phyloP scores from a whole-genome alignment of 1,284 basidiomycete species.

The Papiliotrema fonsecae region DNA sequence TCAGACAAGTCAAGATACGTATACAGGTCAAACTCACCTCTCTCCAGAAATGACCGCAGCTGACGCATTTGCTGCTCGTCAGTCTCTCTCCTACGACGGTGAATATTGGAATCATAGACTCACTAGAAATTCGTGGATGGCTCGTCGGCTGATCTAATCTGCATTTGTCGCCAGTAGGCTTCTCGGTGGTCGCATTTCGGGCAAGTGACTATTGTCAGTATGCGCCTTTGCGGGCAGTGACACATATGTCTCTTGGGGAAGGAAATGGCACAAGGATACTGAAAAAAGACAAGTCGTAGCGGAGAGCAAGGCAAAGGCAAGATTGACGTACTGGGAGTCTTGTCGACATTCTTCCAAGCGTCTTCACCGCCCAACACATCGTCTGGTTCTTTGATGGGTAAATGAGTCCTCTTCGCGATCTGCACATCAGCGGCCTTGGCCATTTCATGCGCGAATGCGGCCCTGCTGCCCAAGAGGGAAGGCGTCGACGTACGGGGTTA shows the following conservation, averaged over 20 bases:
- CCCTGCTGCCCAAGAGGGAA: not conserved
- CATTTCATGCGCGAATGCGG: not conserved
- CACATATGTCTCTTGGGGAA: not conserved
- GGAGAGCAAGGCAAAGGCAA: not conserved
- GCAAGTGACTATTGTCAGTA: conserved; percentile 60
- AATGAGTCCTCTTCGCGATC: conserved; percentile 82
- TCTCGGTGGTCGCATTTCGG: conserved; percentile 83
- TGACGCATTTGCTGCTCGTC: conserved; percentile 40
- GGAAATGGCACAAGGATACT: not conserved
- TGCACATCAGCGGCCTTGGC: conserved; percentile 4
- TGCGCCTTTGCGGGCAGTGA: not conserved
- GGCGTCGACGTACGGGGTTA: conserved; percentile 57
- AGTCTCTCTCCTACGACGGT: too few relatives aligned
- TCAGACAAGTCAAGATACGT: not conserved
- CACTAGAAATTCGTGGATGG: conserved; percentile 92
- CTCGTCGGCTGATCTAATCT: conserved; percentile 93
- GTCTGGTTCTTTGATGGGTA: conserved; percentile 81
- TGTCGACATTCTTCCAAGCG: conserved; percentile 92
- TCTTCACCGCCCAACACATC: conserved; percentile 92
- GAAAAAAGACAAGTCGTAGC: not conserved
- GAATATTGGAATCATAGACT: conserved; percentile 19
- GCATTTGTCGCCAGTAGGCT: conserved; percentile 93
- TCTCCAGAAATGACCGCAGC: conserved; percentile 47
- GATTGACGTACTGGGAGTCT: conserved; percentile 62
- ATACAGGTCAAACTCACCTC: conserved; percentile 26